Evolutionary conservation across 352 stramenopile species (phyloP).

Genomic region (Pythium vanterpoolii): DNA sequence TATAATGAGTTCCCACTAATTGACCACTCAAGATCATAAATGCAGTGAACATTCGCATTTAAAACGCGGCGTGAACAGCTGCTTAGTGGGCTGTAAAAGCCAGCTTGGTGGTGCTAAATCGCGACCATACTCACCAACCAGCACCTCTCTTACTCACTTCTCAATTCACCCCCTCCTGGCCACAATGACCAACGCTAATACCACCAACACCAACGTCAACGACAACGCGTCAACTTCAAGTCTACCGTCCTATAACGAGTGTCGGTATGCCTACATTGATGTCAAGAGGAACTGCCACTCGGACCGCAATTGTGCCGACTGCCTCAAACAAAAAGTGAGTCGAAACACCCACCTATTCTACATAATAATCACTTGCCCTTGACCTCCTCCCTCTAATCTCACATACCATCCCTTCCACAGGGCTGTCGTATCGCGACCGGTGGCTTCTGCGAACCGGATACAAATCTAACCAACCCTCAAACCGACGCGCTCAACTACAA

Average conservation of each 20-base stretch:
- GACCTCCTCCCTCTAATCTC: not conserved
- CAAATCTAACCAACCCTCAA: not conserved
- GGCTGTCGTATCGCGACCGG: constrained; percentile 5
- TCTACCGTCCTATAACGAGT: not conserved
- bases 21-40: too few relatives aligned
- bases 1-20: too few relatives aligned
- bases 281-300: not conserved
- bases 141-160: not conserved
- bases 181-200: not conserved
- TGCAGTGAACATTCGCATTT: too few relatives aligned
- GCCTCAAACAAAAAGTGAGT: not conserved
- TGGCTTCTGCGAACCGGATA: constrained; percentile 3
- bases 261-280: not conserved
- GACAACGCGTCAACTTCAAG: not conserved
- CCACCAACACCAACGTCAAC: not conserved
- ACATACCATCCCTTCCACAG: not conserved
- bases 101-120: too few relatives aligned
- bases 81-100: too few relatives aligned
- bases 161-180: not conserved
- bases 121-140: too few relatives aligned
- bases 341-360: too few relatives aligned
- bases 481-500: not conserved
- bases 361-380: too few relatives aligned
- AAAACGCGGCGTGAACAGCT: too few relatives aligned
- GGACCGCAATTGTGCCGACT: constrained; percentile 8